Base-by-base conservation (phyloP, 2,329 filamentous ascomycete species). In the Dactylellina sp. region DNA sequence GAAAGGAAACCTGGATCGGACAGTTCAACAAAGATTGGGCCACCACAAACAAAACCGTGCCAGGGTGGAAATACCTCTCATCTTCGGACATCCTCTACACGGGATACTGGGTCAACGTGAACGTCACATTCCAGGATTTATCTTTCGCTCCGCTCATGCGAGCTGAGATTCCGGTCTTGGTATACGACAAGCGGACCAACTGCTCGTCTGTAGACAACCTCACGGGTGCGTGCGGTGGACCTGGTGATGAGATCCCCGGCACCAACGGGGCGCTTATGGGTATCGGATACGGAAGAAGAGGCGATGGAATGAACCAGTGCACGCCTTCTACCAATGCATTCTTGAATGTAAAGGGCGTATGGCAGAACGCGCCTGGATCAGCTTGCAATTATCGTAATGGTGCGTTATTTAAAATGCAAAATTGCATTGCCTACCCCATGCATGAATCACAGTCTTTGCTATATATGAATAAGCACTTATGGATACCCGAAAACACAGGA, bases 61-160 rank as follows among this genome's bases (percentile, higher is more conserved):
- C 46, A 14, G 64, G 55, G 7, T 70, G 24, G 32, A 70, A 70
- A 40, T 70, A 70, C 16, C 64, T 70, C 9, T 70, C 64, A 11
- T 70, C 64, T 4, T 70, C 64, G 25, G 53, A 70, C 14, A 35
- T 55, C 14, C 64, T 70, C 7, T 70, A 70, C 40, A 60, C 44
- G 4, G 64, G 64, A 14, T 70, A 70, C 47, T 70, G 64, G 64
- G 64, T 55, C 37, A 55, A 32, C 47, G 64, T 61, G 16, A 61
- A 60, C 39, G 28, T 70, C 24, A 70, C 64, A 12, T 61, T 61
- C 56, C 60, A 61, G 39, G 55, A 70, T 32, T 25, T 61, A 2
- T 5, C 7, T 18, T 61, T 47, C 32, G 61, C 47, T 5, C 55
- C 55, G 12, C 2, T 60, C 4, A 44, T 70, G 20, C 55, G 56